phyloP scores from a whole-genome alignment of 768 basidiomycete genomes.

The Boletus fagicola region DNA sequence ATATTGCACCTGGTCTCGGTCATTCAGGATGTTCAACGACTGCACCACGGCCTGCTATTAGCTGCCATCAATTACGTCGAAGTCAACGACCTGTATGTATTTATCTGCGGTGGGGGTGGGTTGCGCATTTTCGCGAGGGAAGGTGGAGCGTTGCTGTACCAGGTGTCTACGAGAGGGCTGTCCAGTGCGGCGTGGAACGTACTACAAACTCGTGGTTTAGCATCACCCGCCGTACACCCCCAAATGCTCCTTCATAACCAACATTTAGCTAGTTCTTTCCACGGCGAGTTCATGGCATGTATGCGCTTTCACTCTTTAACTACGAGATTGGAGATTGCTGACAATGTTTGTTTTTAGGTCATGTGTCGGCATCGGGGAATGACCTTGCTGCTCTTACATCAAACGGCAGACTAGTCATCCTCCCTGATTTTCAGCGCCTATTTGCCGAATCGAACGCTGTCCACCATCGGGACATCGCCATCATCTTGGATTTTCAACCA shows the following conservation, averaged over 20 bases:
- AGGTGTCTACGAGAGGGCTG: slow-evolving; percentile 38
- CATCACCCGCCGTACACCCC: slow-evolving; percentile 18
- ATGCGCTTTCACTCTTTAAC: not conserved
- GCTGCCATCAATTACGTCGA: slow-evolving; percentile 64
- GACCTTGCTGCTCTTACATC: slow-evolving; percentile 31
- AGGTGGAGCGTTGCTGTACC: slow-evolving; percentile 43
- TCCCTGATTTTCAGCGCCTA: slow-evolving; percentile 29
- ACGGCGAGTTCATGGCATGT: slow-evolving; percentile 31
- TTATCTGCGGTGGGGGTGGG: slow-evolving; percentile 50
- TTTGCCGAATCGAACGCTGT: slow-evolving; percentile 29
- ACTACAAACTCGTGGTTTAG: slow-evolving; percentile 5
- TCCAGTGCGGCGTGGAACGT: slow-evolving; percentile 39
- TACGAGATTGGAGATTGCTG: not conserved
- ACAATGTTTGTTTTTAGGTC: slow-evolving; percentile 27
- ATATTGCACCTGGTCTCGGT: slow-evolving; percentile 46
- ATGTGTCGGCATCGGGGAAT: slow-evolving; percentile 49
- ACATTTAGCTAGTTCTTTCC: slow-evolving; percentile 1
- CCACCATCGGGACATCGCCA: slow-evolving; percentile 40
- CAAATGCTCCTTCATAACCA: slow-evolving; percentile 19
- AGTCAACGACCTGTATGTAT: slow-evolving; percentile 52
- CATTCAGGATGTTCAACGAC: slow-evolving; percentile 22
- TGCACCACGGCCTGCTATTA: slow-evolving; percentile 19
- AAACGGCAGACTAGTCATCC: slow-evolving; percentile 27
- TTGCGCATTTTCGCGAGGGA: slow-evolving; percentile 56
- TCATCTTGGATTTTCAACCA: slow-evolving; percentile 27